A percentile compares a stretch with the other conserved stretches of the same genome.
These are phyloP conservation scores for Colletotrichum sp. DNA, from an alignment of 2,329 filamentous ascomycete genomes.

Conservation along the genomic window DNA sequence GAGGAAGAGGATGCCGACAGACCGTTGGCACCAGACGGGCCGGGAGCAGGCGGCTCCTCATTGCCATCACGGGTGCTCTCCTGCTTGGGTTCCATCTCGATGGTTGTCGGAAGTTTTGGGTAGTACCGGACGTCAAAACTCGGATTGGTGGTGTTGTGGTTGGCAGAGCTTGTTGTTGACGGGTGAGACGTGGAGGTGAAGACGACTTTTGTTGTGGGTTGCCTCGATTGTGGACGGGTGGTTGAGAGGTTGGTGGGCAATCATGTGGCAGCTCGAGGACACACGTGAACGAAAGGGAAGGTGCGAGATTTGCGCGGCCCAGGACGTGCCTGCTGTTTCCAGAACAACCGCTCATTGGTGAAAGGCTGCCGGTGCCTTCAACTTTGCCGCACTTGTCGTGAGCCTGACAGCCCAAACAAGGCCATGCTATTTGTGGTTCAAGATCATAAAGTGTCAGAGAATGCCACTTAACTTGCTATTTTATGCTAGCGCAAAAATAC, in stretches of 20 bases:
- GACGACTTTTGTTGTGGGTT: neutral
- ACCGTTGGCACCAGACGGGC: neutral
- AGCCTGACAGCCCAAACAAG: neutral
- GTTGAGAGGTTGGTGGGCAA: neutral
- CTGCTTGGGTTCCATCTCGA: neutral
- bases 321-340: neutral
- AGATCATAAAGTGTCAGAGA: neutral
- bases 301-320: neutral
- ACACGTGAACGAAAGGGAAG: neutral
- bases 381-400: neutral
- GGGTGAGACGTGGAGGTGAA: neutral
- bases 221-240: neutral
- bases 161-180: neutral
- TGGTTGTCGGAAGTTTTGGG: neutral
- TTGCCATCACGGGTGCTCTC: neutral
- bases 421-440: neutral
- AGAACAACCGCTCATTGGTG: neutral
- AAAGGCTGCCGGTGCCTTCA: neutral
- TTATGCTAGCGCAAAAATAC: rapidly evolving
- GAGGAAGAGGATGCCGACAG: neutral
- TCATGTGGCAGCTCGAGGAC: neutral
- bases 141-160: neutral
- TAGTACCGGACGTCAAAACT: neutral
- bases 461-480: neutral
- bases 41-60: neutral